These are phyloP conservation scores for Linderina pennispora DNA, from an alignment of 192 early-diverging fungal species.

Conservation along the genomic window DNA sequence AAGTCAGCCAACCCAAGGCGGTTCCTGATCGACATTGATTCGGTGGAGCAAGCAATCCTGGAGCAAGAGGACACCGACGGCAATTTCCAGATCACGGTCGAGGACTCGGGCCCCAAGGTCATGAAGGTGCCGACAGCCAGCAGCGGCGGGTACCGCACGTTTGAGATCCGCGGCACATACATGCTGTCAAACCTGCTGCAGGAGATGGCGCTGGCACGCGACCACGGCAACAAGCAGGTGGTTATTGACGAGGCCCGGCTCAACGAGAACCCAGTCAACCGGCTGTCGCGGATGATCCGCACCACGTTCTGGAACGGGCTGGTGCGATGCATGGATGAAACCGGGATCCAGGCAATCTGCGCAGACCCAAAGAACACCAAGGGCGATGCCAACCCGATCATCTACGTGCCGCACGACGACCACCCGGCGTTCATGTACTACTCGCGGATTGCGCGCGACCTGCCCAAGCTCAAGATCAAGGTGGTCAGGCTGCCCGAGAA, in stretches of 20 bases:
- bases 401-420: constrained; percentile 90
- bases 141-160: constrained; percentile 79
- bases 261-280: constrained; percentile 91
- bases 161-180: constrained; percentile 92
- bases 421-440: constrained; percentile 75
- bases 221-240: constrained; percentile 80
- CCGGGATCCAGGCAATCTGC: constrained; percentile 85
- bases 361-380: constrained; percentile 86
- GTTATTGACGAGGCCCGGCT: constrained; percentile 84
- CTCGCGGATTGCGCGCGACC: constrained; percentile 54
- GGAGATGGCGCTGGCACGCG: constrained; percentile 87
- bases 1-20: constrained; percentile 56
- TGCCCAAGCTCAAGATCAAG: constrained; percentile 65
- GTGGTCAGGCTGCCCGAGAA: constrained; percentile 77
- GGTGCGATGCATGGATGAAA: constrained; percentile 78
- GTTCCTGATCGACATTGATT: constrained; percentile 83
- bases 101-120: constrained; percentile 86
- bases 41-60: constrained; percentile 70
- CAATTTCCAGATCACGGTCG: constrained; percentile 91
- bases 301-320: constrained; percentile 95
- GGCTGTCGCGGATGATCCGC: constrained; percentile 84
- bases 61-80: constrained; percentile 94
- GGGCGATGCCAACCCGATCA: constrained; percentile 69
- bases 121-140: constrained; percentile 79
- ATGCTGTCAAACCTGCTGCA: constrained; percentile 92